Evolutionary conservation across 208 protist genomes (phyloP).

Genomic region (Leishmania turanica): DNA sequence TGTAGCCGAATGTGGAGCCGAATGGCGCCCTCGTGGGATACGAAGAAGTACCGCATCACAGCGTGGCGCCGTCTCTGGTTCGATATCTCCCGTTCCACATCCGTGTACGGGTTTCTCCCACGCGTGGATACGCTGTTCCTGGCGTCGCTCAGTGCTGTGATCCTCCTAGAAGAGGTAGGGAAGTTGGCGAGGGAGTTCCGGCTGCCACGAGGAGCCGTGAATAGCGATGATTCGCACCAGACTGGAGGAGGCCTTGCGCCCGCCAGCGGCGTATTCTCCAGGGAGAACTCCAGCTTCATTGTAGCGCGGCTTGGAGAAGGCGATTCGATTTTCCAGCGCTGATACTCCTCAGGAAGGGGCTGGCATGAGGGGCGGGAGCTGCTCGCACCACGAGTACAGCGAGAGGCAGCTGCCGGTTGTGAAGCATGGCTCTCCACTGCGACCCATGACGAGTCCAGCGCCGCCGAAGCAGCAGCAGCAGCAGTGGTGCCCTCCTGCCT

Average conservation of each 20-base stretch:
- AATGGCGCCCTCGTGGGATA: slow-evolving; percentile 28
- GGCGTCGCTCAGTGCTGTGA: background rate
- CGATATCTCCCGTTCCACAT: slow-evolving; percentile 11
- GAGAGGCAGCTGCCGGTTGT: background rate
- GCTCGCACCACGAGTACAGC: background rate
- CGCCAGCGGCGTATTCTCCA: slow-evolving; percentile 15
- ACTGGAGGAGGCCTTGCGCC: slow-evolving; percentile 15
- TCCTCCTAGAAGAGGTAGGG: background rate
- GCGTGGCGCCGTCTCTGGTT: slow-evolving; percentile 11
- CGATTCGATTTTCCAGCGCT: background rate
- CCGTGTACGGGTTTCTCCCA: slow-evolving; percentile 6
- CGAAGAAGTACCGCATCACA: slow-evolving; percentile 23
- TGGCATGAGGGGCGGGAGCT: background rate
- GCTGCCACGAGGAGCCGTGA: background rate
- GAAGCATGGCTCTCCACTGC: background rate
- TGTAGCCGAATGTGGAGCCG: slow-evolving; percentile 25
- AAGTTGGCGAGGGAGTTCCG: background rate
- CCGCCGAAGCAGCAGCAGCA: background rate
- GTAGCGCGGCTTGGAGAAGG: background rate
- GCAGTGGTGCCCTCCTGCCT: background rate
- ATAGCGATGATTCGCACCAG: slow-evolving; percentile 13
- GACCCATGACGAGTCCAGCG: background rate
- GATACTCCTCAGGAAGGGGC: background rate
- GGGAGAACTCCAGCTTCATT: slow-evolving; percentile 14
- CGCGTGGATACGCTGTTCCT: background rate